phyloP scores from a whole-genome alignment of 1,284 basidiomycete species.

The Fomitiporia mediterranea region DNA sequence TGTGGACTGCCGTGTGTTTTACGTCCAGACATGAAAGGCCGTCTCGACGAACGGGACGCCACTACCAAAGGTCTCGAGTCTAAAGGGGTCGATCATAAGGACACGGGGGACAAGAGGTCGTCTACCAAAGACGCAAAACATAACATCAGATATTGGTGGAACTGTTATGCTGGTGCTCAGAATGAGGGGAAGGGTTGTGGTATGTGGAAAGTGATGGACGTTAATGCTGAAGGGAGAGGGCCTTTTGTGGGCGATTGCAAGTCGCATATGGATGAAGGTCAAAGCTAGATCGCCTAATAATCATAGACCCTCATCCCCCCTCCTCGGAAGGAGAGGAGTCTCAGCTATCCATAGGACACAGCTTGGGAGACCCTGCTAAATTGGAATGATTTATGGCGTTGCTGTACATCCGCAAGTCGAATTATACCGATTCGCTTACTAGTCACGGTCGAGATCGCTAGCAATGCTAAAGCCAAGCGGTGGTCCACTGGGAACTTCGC shows the following conservation, averaged over 20 bases:
- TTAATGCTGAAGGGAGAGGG: conserved; percentile 67
- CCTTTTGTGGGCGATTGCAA: conserved; percentile 32
- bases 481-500: too few species aligned
- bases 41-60: conserved; percentile 26
- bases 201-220: conserved; percentile 78
- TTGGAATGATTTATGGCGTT: too few species aligned
- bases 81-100: conserved; percentile 7
- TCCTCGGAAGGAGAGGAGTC: too few species aligned
- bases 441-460: too few species aligned
- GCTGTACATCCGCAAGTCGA: too few species aligned
- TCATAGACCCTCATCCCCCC: neutral
- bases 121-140: too few species aligned
- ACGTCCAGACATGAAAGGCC: conserved; percentile 75
- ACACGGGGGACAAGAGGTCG: conserved; percentile 36
- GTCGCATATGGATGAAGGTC: neutral
- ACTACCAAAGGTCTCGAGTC: conserved; percentile 16
- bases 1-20: conserved; percentile 77
- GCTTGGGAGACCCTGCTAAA: too few species aligned
- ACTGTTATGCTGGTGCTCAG: conserved; percentile 76
- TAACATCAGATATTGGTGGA: conserved; percentile 80
- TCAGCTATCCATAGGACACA: too few species aligned
- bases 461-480: too few species aligned
- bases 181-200: conserved; percentile 83
- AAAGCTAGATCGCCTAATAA: neutral
- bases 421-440: too few species aligned